Conservation (phyloP, 2,329 filamentous ascomycete genomes). For the Stemphylium vesicarium region DNA sequence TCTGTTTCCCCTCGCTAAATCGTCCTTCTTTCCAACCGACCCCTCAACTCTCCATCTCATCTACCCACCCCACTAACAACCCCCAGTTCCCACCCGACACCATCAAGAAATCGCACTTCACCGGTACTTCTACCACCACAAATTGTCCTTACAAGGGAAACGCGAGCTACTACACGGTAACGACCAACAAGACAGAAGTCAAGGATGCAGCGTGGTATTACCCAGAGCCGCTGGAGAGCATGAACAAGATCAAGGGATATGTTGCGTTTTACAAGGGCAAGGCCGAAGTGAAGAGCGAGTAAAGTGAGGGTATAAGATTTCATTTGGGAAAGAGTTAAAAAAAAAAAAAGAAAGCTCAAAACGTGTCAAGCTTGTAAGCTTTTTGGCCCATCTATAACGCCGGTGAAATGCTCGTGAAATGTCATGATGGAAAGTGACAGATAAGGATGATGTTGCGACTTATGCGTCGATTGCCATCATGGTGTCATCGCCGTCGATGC, state of each 20-base stretch:
- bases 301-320: neutral
- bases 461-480: slow-evolving; percentile 65
- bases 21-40: too few species aligned
- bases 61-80: slow-evolving; percentile 2
- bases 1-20: slow-evolving; percentile 13
- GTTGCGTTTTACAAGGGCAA: slow-evolving; percentile 64
- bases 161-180: slow-evolving; percentile 63
- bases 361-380: slow-evolving; percentile 1
- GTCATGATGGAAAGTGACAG: neutral
- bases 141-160: slow-evolving; percentile 65
- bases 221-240: slow-evolving; percentile 57
- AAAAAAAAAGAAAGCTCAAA: neutral
- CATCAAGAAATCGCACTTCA: slow-evolving; percentile 53
- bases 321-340: neutral
- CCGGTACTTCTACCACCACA: slow-evolving; percentile 55
- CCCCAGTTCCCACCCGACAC: slow-evolving; percentile 50
- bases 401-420: slow-evolving; percentile 15
- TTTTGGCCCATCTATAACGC: slow-evolving; percentile 11
- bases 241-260: slow-evolving; percentile 59
- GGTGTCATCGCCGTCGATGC: slow-evolving; percentile 83
- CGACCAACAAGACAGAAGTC: slow-evolving; percentile 55
- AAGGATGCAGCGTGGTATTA: slow-evolving; percentile 67
- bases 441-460: neutral
- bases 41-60: too few species aligned
- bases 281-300: slow-evolving; percentile 26